Conservation (phyloP, 352 stramenopile genomes). For the Globisporangium paroecandrum region DNA sequence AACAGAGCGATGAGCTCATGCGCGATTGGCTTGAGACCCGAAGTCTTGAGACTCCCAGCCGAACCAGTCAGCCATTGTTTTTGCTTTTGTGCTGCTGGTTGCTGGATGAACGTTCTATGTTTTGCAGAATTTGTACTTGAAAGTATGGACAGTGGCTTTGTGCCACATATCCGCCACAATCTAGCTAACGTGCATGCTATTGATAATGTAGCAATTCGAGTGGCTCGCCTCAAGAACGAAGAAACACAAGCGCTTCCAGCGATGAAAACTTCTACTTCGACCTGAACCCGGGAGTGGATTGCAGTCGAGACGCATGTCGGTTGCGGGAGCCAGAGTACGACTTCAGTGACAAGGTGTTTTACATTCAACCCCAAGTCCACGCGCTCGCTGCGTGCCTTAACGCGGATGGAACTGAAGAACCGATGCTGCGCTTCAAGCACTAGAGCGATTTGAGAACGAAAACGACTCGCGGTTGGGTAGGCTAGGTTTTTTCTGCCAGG, state of each 20-base stretch:
- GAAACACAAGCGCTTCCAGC: not conserved
- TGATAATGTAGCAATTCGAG: not conserved
- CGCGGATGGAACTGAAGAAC: not conserved
- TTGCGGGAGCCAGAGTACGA: not conserved
- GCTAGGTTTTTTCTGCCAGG: not conserved
- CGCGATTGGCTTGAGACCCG: too few relatives aligned
- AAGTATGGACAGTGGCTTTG: too few relatives aligned
- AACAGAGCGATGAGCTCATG: too few relatives aligned
- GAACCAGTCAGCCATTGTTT: too few relatives aligned
- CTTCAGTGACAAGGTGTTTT: not conserved
- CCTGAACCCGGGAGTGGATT: not conserved
- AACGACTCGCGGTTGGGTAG: not conserved
- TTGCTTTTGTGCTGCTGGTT: too few relatives aligned
- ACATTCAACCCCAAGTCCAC: conserved; percentile 1
- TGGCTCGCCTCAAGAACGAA: not conserved
- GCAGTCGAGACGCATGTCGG: not conserved
- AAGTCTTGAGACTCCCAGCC: too few relatives aligned
- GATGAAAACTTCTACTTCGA: conserved; percentile 3
- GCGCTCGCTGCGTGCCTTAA: not conserved
- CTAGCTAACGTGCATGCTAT: too few relatives aligned
- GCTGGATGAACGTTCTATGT: too few relatives aligned
- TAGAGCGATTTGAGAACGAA: not conserved
- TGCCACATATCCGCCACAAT: too few relatives aligned
- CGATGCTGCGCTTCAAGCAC: not conserved
- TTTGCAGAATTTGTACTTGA: too few relatives aligned